Evolutionary conservation across 371 early-diverging fungal genomes (phyloP).

Genomic region (Mucor ambiguus): DNA sequence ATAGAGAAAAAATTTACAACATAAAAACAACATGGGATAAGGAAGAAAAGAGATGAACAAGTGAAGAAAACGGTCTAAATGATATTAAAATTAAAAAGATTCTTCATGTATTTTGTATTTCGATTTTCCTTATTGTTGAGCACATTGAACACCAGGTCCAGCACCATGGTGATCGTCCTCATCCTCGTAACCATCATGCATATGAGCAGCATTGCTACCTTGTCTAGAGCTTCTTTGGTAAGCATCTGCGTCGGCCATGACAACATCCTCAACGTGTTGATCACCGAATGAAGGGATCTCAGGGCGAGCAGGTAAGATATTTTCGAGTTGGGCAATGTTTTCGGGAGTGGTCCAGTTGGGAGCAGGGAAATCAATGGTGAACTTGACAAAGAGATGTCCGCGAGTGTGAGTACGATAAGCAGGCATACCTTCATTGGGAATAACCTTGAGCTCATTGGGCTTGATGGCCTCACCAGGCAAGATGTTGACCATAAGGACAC

Average conservation of each 20-base stretch:
- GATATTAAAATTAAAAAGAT: constrained; percentile 1
- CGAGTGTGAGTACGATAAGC: constrained; percentile 87
- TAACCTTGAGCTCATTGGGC: constrained; percentile 75
- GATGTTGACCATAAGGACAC: constrained; percentile 82
- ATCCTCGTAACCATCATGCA: constrained; percentile 70
- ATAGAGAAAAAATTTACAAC: constrained; percentile 1
- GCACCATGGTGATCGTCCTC: constrained; percentile 66
- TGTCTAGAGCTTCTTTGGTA: constrained; percentile 59
- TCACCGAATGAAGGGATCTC: constrained; percentile 47
- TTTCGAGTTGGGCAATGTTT: constrained; percentile 65
- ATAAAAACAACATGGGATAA: neutral
- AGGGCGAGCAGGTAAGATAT: constrained; percentile 66
- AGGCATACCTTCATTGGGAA: constrained; percentile 94
- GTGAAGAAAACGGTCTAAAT: neutral
- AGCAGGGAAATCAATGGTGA: constrained; percentile 89
- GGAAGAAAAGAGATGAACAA: neutral
- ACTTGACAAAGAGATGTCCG: constrained; percentile 90
- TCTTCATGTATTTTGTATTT: neutral
- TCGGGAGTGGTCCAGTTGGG: constrained; percentile 77
- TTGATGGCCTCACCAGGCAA: constrained; percentile 94
- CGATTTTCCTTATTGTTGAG: constrained; percentile 76
- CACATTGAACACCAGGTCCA: constrained; percentile 92
- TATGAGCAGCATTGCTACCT: constrained; percentile 44
- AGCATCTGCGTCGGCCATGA: constrained; percentile 76
- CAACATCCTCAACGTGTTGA: constrained; percentile 72